Conservation (phyloP, 176 grass and related monocot species). For the Triticum dicoccoides region DNA sequence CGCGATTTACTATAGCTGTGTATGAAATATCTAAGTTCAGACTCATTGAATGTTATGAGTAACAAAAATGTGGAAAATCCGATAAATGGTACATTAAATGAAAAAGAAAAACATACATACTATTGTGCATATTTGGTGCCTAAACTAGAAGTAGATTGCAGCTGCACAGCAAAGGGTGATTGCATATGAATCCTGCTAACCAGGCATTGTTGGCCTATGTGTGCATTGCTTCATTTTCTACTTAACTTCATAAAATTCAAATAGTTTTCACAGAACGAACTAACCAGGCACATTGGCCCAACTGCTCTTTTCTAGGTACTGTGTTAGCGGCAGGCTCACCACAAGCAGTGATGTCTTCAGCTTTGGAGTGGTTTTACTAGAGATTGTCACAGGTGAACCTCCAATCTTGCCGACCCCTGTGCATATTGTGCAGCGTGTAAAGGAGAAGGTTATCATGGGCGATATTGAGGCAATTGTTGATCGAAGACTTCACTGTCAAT, state of each 20-base stretch:
- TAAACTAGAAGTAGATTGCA: not conserved
- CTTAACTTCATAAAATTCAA: not conserved
- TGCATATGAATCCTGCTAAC: not conserved
- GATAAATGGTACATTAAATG: not conserved
- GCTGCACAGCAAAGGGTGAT: not conserved
- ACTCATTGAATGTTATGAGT: not conserved
- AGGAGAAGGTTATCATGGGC: slow-evolving; percentile 16
- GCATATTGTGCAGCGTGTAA: not conserved
- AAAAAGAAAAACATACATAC: not conserved
- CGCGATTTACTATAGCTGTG: not conserved
- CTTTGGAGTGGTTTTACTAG: slow-evolving; percentile 35
- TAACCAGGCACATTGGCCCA: not conserved
- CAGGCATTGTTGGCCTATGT: not conserved
- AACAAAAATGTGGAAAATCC: not conserved
- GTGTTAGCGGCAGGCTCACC: not conserved
- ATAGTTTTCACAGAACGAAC: not conserved
- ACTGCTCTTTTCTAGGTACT: not conserved
- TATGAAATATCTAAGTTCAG: not conserved
- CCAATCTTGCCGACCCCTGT: not conserved
- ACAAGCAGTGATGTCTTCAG: slow-evolving; percentile 41
- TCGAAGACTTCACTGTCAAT: not conserved
- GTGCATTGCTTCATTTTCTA: not conserved
- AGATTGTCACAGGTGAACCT: slow-evolving; percentile 12
- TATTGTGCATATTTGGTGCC: not conserved
- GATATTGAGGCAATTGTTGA: not conserved